These are phyloP conservation scores for Xerocomus amazonicus DNA, from an alignment of 1,284 basidiomycete species.

Conservation along the genomic window DNA sequence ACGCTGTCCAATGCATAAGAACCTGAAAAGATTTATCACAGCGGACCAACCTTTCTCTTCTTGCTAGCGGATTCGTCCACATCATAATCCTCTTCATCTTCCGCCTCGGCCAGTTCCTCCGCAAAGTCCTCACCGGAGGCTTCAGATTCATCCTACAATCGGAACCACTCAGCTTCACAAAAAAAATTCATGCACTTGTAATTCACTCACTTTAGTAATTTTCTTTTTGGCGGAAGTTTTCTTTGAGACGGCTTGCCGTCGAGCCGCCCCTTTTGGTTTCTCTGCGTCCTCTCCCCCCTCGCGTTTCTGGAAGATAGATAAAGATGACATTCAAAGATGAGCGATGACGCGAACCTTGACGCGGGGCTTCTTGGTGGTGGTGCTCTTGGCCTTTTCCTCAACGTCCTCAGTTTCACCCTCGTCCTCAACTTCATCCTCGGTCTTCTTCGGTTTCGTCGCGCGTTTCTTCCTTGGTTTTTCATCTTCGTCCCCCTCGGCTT, in stretches of 20 bases:
- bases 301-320: constrained; percentile 36
- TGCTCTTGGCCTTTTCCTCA: constrained; percentile 42
- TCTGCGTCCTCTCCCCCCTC: constrained; percentile 34
- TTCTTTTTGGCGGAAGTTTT: constrained; percentile 27
- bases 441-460: constrained; percentile 39
- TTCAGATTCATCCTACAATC: constrained; percentile 29
- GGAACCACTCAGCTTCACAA: not conserved
- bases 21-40: not conserved
- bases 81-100: constrained; percentile 29
- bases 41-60: constrained; percentile 31
- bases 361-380: constrained; percentile 37
- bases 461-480: constrained; percentile 39
- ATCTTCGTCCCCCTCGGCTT: constrained; percentile 42
- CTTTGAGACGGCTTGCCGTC: constrained; percentile 26
- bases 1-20: constrained; percentile 26
- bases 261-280: constrained; percentile 39
- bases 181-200: not conserved
- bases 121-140: constrained; percentile 32
- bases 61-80: constrained; percentile 23
- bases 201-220: constrained; percentile 34
- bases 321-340: constrained; percentile 8
- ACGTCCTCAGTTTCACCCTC: constrained; percentile 34
- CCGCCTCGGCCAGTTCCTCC: constrained; percentile 29
- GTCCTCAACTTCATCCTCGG: constrained; percentile 39
- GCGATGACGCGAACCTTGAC: constrained; percentile 34